Evolutionary conservation across 495 filamentous ascomycete genomes (phyloP), one percentile per base, ranked within the genome.

Genomic region (Aeminium ludgeri): DNA sequence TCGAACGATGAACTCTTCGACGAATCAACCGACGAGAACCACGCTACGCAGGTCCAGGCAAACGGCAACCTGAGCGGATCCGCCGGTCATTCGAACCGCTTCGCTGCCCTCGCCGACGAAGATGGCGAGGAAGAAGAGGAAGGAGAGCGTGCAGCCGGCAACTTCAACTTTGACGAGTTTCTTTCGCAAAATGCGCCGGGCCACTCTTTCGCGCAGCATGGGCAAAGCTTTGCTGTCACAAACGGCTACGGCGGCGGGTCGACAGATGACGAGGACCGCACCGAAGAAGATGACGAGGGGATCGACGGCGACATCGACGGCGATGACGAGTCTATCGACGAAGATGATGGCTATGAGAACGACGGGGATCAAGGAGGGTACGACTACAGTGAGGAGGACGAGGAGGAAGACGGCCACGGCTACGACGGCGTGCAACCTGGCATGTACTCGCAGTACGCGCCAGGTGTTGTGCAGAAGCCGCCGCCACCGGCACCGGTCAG

Each of bases 371-470:
- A 30, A 8, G 41, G 39, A 23, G 45, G 15, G 16, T 36, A 49
- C 4, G 47, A 32, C 29, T 11, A 25, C 3, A 2, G 39, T 27
- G 20, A 31, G 15, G 38, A 51, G 10, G 45, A 36, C 16, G 39
- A 53, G n/a, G 33, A 48, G 17, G 47, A 50, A 16, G 41, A 54
- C 10, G 46, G 12, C 32, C 30, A 43, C 1, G 50, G 23, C 4
- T 25, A 47, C 19, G 40, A 20, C 19, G 47, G 52, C 3, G 41
- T 30, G 2, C 46, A 44, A 18, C 39, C 37, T 12, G 37, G 41
- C 15, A 48, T 13, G 16, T 32, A 25, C 23, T 3, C 23, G 23
- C 23, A 25, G 23, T 25, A 25, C 23, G 23, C 23, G 23, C 23
- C 3, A 8, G 23, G 23, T 8, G 3, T 3, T 3, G 8, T 25